These are phyloP conservation scores for Microbotryum intermedium DNA, from an alignment of 1,284 basidiomycete genomes.

Conservation along the genomic window DNA sequence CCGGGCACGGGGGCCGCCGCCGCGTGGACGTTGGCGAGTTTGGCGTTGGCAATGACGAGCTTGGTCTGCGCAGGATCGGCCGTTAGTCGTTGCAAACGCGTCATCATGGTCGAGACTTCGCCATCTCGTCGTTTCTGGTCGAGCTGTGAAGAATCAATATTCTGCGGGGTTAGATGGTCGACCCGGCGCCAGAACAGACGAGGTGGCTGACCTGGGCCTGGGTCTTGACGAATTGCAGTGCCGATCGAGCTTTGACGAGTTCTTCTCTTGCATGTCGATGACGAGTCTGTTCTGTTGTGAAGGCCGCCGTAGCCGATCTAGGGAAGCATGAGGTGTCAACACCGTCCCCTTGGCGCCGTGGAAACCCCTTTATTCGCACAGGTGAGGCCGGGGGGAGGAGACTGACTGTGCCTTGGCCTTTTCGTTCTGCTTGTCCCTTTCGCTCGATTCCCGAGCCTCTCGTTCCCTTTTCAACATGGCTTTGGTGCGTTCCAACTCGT, in stretches of 20 bases:
- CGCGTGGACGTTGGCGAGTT: not conserved
- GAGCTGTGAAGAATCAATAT: not conserved
- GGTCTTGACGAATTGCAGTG: slow-evolving; percentile 23
- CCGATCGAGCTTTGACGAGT: slow-evolving; percentile 14
- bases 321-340: no score
- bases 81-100: slow-evolving; percentile 16
- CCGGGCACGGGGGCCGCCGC: no score
- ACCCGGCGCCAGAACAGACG: not conserved
- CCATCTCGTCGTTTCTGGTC: slow-evolving; percentile 27
- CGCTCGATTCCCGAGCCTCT: slow-evolving; percentile 2
- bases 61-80: slow-evolving; percentile 6
- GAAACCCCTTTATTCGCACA: no score
- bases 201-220: slow-evolving; percentile 13
- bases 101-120: slow-evolving; percentile 9
- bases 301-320: slow-evolving; percentile 9
- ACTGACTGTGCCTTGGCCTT: slow-evolving; percentile 18
- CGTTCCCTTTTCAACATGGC: not conserved
- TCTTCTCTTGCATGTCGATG: slow-evolving; percentile 14
- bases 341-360: no score
- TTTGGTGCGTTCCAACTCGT: slow-evolving; percentile 16
- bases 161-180: no score
- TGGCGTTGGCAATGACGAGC: not conserved
- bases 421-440: slow-evolving; percentile 14
- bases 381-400: no score
- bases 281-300: slow-evolving; percentile 12